Base-by-base conservation (phyloP, 2,329 filamentous ascomycete species). In the Hypoxylon sp. region DNA sequence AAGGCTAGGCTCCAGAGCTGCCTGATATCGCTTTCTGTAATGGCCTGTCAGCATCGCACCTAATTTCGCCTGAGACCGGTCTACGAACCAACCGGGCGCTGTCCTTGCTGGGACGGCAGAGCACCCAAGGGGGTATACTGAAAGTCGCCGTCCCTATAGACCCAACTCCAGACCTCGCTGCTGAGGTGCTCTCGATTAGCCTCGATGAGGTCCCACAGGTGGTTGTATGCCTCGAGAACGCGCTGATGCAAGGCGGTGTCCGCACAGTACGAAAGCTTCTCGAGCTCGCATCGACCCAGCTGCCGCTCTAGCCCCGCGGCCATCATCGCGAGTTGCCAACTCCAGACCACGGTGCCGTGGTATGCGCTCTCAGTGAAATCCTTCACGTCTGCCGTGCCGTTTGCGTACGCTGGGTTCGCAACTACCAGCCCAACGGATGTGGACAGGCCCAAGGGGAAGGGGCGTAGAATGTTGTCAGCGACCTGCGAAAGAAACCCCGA, bases 281-380 rank as follows among this genome's bases (percentile, higher is more conserved):
- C 49, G 9, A 69, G 60, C 8, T 70, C 64, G 68, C 84, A 89
- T 1, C 85, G 77, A 1, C 67, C 77, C 4, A 88, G 75, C 63
- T 88, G 86, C 2, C 78, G 71, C 53, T 85, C 80, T 0, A 89
- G 70, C 0, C 86, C 86, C 8, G 79, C 79, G 0, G 82, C 85
- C 81, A 88, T 86, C 79, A 88, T 86, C 0, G 84, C 80, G 3
- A 88, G 73, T 51, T 84, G 85, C 84, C 85, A 89, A 40, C 79
- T 80, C 86, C 85, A 88, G 1, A 89, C 76, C 0, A 89, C 85
- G 0, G 85, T 86, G 0, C 85, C 86, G 54, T 88, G 85, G 62
- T 86, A 89, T 0, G 81, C 83, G 2, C 76, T 75, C n/a, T 79
- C 83, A 0, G 82, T 83, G 60, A 81, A 88, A 48, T 82, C 81